Base-by-base conservation (phyloP, 495 filamentous ascomycete species). In the Neurospora sp. region DNA sequence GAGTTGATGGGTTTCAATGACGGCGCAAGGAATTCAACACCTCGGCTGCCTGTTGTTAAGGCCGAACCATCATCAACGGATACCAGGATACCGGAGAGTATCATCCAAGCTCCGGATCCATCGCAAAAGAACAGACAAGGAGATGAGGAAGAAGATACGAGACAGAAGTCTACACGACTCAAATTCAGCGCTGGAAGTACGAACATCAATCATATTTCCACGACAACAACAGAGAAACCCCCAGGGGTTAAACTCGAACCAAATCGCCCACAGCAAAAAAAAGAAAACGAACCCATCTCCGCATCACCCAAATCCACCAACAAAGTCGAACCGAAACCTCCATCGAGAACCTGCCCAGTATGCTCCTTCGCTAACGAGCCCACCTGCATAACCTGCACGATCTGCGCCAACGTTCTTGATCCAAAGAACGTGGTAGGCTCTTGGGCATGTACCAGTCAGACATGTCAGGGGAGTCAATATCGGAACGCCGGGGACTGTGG, bases 371-470 rank as follows among this genome's bases (percentile, higher is more conserved):
- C 77, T 37, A 93, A 91, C 77, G 82, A 83, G 10, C 53, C 73
- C 0, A 70, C 72, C 31, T 80, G 86, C 27, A 76, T 87, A 2
- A 89, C 86, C 12, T 94, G 92, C 77, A 77, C 78, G 4, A 85
- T 88, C 61, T 94, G 92, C 74, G 85, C 88, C 37, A 87, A 93
- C 73, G 90, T 93, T 8, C 82, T 94, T 20, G 81, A 89, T 44
- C 78, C 84, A 0, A 70, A 77, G 14, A 84, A 82, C 53, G 81
- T 89, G 39, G 77, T 82, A 3, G 75, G 81, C 38, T 80, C 85
- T 27, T 93, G 92, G 92, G 82, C 81, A 40, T 93, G 92, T 75
- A 76, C 74, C 22, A 88, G 86, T 76, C 74, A 76, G 16, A 74
- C 79, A 3, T 92, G 91, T 76, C 76, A 78, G 70, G 86, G 82